Evolutionary conservation across 345 rosid species (phyloP).

Genomic region (Turnera subulata): DNA sequence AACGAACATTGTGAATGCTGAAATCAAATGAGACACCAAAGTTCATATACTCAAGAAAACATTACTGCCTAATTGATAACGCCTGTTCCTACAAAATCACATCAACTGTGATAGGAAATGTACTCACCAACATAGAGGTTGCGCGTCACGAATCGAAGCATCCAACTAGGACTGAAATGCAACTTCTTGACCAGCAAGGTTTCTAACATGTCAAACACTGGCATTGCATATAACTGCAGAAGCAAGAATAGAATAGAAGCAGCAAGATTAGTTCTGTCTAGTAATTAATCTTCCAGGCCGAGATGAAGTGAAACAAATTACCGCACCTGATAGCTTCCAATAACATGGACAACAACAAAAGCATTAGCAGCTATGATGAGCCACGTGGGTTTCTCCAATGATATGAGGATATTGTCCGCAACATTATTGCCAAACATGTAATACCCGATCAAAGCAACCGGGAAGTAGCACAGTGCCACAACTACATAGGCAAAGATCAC

Average conservation of each 20-base stretch:
- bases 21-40: background rate
- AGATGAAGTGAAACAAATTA: background rate
- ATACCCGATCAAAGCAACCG: conserved; percentile 25
- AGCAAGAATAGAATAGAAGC: background rate
- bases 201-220: conserved; percentile 31
- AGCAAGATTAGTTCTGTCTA: background rate
- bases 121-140: conserved; percentile 25
- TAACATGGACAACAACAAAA: conserved; percentile 28
- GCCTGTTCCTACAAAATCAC: no score
- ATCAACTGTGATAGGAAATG: background rate
- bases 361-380: conserved; percentile 22
- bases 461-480: conserved; percentile 29
- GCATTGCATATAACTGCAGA: conserved; percentile 24
- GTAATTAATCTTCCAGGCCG: background rate
- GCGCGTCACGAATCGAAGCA: conserved; percentile 17
- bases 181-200: conserved; percentile 23
- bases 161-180: conserved; percentile 17
- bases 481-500: conserved; percentile 24
- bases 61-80: background rate
- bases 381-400: conserved; percentile 22
- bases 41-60: background rate
- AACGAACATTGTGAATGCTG: conserved; percentile 24
- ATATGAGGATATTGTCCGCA: conserved; percentile 27
- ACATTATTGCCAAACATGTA: conserved; percentile 22
- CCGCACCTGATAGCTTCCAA: conserved; percentile 31